A percentile compares a stretch with the other conserved stretches of the same genome.
Evolutionary conservation across 495 filamentous ascomycete genomes (phyloP).

Genomic region (Neurospora hispaniola): DNA sequence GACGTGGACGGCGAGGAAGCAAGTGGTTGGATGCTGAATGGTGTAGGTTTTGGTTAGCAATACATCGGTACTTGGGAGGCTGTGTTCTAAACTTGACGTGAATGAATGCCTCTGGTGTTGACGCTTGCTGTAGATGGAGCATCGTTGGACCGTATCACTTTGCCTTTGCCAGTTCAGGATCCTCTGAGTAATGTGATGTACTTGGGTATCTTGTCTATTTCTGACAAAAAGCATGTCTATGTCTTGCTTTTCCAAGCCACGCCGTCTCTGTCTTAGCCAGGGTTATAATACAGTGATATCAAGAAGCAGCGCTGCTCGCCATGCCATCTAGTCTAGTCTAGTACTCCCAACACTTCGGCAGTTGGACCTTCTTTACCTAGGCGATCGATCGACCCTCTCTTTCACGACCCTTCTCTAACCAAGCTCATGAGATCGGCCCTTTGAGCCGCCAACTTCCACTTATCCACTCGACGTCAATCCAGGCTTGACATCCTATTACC

Average conservation of each 20-base stretch:
- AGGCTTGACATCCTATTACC: background rate
- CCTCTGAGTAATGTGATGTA: background rate
- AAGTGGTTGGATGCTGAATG: background rate
- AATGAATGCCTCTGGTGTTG: background rate
- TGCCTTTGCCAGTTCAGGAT: background rate
- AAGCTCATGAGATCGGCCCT: background rate
- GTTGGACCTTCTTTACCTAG: background rate
- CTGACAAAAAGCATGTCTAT: background rate
- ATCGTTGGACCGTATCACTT: background rate
- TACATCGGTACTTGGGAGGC: background rate
- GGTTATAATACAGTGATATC: background rate
- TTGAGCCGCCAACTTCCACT: background rate
- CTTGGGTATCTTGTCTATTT: background rate
- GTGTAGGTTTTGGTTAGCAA: background rate
- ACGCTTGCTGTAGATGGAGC: background rate
- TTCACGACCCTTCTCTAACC: background rate
- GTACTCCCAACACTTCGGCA: conserved; percentile 10
- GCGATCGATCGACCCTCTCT: background rate
- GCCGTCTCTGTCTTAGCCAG: background rate
- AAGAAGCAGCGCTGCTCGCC: background rate
- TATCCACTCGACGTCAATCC: too few relatives aligned
- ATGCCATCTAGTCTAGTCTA: background rate
- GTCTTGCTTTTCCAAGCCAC: background rate
- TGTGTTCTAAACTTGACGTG: background rate
- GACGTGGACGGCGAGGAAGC: background rate